Evolutionary conservation across 495 filamentous ascomycete species (phyloP).

Genomic region (Tuber microsphaerosporum): DNA sequence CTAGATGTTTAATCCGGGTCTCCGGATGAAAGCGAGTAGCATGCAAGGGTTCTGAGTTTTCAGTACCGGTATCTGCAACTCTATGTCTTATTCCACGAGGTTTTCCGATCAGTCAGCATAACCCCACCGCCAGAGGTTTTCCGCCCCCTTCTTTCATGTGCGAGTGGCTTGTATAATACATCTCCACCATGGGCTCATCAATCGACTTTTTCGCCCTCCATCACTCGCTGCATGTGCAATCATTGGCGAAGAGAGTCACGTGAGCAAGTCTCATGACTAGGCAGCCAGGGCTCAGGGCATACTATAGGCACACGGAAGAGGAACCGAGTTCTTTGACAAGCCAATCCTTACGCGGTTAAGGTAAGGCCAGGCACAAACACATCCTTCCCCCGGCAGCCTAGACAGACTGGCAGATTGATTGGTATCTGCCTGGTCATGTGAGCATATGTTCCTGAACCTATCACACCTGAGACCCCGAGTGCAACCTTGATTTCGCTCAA

Average conservation of each 20-base stretch:
- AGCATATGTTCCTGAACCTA: neutral
- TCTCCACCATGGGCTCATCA: neutral
- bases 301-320: neutral
- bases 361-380: neutral
- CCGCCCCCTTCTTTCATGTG: too few relatives aligned
- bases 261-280: neutral
- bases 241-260: neutral
- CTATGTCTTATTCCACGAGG: too few relatives aligned
- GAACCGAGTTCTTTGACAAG: neutral
- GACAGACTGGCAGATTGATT: neutral
- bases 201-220: neutral
- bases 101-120: neutral
- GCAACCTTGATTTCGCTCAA: neutral
- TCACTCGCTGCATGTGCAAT: neutral
- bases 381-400: neutral
- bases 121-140: too few relatives aligned
- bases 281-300: neutral
- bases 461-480: neutral
- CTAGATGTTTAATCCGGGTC: too few relatives aligned
- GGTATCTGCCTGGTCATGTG: neutral
- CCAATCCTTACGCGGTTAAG: neutral
- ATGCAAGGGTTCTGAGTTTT: too few relatives aligned
- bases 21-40: too few relatives aligned
- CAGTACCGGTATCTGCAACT: too few relatives aligned
- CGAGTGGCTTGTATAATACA: neutral